Evolutionary conservation across 1,284 basidiomycete species (phyloP).

Genomic region (Puccinia brachypodii): DNA sequence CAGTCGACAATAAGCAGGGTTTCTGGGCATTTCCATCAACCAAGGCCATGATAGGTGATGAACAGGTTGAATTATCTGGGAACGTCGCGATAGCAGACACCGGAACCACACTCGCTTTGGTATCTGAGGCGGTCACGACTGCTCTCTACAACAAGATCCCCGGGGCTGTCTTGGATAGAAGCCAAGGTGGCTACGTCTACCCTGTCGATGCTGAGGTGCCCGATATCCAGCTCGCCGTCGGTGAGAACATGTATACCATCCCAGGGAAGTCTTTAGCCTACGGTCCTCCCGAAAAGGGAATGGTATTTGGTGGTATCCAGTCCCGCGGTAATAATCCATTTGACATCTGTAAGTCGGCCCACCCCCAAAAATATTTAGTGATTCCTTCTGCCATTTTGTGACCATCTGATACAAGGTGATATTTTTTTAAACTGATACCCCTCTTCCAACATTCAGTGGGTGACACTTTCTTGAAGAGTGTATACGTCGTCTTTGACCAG

Average conservation of each 20-base stretch:
- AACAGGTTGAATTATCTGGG: slow-evolving; percentile 51
- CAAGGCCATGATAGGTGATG: slow-evolving; percentile 54
- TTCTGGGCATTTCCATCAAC: slow-evolving; percentile 43
- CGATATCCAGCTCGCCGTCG: slow-evolving; percentile 58
- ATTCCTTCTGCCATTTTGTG: slow-evolving; percentile 29
- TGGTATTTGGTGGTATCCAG: slow-evolving; percentile 59
- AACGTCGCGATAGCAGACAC: slow-evolving; percentile 60
- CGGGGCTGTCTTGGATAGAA: slow-evolving; percentile 57
- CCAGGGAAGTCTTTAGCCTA: slow-evolving; percentile 47
- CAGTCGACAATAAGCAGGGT: slow-evolving; percentile 51
- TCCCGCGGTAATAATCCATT: slow-evolving; percentile 58
- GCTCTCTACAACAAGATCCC: slow-evolving; percentile 56
- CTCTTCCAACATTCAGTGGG: slow-evolving; percentile 36
- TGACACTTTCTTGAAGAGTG: slow-evolving; percentile 58
- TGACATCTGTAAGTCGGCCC: slow-evolving; percentile 59
- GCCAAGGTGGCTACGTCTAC: slow-evolving; percentile 59
- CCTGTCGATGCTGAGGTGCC: slow-evolving; percentile 57
- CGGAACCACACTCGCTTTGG: slow-evolving; percentile 59
- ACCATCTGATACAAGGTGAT: background rate
- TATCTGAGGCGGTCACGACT: slow-evolving; percentile 56
- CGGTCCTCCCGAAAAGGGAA: slow-evolving; percentile 53
- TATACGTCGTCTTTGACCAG: slow-evolving; percentile 59
- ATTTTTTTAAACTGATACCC: background rate
- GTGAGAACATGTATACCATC: slow-evolving; percentile 55
- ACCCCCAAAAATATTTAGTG: too few relatives aligned